Conservation (phyloP, 306 rosid species). For the Dryas octopetala region DNA sequence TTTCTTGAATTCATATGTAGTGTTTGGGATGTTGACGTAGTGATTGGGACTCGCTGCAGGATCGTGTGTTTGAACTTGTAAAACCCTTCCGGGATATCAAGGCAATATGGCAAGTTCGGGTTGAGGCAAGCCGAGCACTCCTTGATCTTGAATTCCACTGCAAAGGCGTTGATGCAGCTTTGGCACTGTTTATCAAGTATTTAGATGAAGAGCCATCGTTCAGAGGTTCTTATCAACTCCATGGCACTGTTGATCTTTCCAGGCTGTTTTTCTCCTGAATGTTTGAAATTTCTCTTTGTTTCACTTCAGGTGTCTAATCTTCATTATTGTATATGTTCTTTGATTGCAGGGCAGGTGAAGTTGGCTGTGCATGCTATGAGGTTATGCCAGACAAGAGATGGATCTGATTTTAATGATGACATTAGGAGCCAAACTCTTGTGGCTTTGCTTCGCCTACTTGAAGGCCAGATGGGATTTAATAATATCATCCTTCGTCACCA, state of each 20-base stretch:
- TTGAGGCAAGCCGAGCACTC: constrained; percentile 85
- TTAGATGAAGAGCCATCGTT: constrained; percentile 76
- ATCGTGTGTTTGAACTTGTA: constrained; percentile 73
- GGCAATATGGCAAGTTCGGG: constrained; percentile 77
- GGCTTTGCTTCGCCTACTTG: constrained; percentile 70
- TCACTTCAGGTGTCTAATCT: not conserved
- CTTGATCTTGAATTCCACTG: constrained; percentile 92
- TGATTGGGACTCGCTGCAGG: constrained; percentile 50
- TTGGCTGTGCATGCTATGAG: constrained; percentile 77
- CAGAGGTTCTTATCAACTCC: constrained; percentile 52
- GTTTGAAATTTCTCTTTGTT: constrained; percentile 4
- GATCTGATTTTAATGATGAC: constrained; percentile 46
- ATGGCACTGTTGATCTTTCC: not conserved
- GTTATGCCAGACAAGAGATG: constrained; percentile 68
- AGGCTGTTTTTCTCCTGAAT: not conserved
- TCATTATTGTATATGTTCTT: constrained; percentile 20
- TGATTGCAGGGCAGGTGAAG: constrained; percentile 84
- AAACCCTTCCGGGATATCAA: constrained; percentile 67
- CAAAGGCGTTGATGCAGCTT: constrained; percentile 73
- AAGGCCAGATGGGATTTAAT: constrained; percentile 74
- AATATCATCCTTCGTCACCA: constrained; percentile 82
- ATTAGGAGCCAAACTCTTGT: constrained; percentile 59
- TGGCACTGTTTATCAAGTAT: constrained; percentile 66
- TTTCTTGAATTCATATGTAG: constrained; percentile 25
- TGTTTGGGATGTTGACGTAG: constrained; percentile 23